Evolutionary conservation across 208 protist species (phyloP).

Genomic region (Wallacemonas collosoma): DNA sequence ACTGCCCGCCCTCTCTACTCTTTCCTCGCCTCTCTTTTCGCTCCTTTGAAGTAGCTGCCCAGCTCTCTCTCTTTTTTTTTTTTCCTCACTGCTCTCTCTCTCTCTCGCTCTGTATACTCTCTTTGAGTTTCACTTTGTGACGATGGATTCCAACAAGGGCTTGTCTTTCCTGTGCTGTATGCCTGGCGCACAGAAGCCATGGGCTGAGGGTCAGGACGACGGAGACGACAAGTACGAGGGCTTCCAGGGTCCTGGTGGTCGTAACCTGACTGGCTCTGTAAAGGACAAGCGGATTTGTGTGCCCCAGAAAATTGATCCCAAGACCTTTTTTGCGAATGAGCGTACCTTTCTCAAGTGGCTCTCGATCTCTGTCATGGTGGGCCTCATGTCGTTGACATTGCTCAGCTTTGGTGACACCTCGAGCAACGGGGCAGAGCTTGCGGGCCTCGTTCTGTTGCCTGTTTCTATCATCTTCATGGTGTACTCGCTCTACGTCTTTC

Average conservation of each 20-base stretch:
- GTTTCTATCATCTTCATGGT: slow-evolving; percentile 92
- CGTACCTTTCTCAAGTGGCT: slow-evolving; percentile 94
- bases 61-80: too few species aligned
- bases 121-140: neutral
- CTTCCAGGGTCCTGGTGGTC: slow-evolving; percentile 65
- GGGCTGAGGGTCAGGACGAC: slow-evolving; percentile 87
- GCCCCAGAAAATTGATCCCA: slow-evolving; percentile 92
- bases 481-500: slow-evolving; percentile 88
- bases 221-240: slow-evolving; percentile 84
- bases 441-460: slow-evolving; percentile 79
- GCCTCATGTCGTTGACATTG: slow-evolving; percentile 86
- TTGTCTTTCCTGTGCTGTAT: slow-evolving; percentile 76
- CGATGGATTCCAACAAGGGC: slow-evolving; percentile 37
- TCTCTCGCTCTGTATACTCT: slow-evolving; percentile 2
- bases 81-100: neutral
- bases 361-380: slow-evolving; percentile 88
- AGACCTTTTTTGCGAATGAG: slow-evolving; percentile 94
- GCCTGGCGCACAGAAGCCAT: slow-evolving; percentile 70
- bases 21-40: too few species aligned
- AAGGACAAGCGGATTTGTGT: slow-evolving; percentile 90
- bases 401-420: slow-evolving; percentile 83
- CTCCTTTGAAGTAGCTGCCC: too few species aligned
- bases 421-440: slow-evolving; percentile 80
- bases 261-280: slow-evolving; percentile 81
- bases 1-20: too few species aligned